Conservation (phyloP, 352 stramenopile species). For the Phytopythium boreale region DNA sequence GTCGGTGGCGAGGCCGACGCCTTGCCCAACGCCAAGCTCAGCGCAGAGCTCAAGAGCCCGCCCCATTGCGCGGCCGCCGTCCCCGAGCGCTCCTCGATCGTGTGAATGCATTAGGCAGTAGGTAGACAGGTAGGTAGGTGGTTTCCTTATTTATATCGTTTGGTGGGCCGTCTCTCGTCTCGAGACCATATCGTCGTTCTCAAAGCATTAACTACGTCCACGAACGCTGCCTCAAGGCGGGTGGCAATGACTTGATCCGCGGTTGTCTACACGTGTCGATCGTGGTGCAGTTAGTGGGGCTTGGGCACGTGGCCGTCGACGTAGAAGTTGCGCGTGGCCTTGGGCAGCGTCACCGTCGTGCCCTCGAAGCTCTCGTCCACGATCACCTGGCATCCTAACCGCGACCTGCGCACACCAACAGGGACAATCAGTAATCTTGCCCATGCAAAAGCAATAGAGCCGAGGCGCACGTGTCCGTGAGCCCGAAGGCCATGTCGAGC, state of each 20-base stretch:
- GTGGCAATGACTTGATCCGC: background rate
- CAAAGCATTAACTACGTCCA: background rate
- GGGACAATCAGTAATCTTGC: no score
- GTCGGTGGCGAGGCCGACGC: background rate
- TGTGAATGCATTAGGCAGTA: background rate
- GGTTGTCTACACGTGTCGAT: background rate
- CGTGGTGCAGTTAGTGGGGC: constrained; percentile 77
- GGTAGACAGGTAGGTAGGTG: background rate
- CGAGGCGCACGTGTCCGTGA: constrained; percentile 88
- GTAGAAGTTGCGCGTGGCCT: constrained; percentile 98
- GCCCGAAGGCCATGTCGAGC: constrained; percentile 98
- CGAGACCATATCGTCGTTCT: background rate
- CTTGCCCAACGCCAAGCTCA: background rate
- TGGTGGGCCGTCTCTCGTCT: background rate
- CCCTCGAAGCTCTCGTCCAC: constrained; percentile 90
- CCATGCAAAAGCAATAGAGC: no score
- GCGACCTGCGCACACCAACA: constrained; percentile 44
- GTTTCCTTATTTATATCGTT: constrained; percentile 2
- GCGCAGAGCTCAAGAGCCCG: background rate
- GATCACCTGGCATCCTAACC: constrained; percentile 90
- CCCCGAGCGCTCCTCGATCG: constrained; percentile 5
- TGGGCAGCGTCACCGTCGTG: constrained; percentile 90
- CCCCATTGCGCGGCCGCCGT: no score
- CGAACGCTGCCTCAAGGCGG: background rate
- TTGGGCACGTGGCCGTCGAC: constrained; percentile 98